Conservation (phyloP, 352 stramenopile species). For the Pythium guiyangense region DNA sequence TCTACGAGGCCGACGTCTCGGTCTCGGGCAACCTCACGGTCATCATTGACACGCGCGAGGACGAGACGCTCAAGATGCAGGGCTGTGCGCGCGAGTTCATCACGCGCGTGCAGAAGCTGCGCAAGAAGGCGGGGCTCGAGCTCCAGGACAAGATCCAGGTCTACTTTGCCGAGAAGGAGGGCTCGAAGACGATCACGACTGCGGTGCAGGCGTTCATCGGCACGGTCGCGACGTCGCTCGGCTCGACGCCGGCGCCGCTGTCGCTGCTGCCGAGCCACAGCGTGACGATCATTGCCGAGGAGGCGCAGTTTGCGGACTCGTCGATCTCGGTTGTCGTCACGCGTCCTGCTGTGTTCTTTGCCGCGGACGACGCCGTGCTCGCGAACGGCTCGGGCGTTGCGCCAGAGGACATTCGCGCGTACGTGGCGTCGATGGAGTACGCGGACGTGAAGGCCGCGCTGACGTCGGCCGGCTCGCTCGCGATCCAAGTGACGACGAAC, state of each 20-base stretch:
- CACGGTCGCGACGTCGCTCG: conserved; percentile 54
- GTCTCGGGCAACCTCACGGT: conserved; percentile 91
- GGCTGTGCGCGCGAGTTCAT: conserved; percentile 95
- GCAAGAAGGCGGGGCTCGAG: conserved; percentile 95
- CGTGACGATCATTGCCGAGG: conserved; percentile 69
- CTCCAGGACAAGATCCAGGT: conserved; percentile 96
- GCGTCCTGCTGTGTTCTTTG: conserved; percentile 74
- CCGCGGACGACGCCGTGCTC: conserved; percentile 29
- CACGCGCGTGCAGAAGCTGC: conserved; percentile 97
- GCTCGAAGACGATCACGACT: conserved; percentile 48
- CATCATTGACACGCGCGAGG: conserved; percentile 93
- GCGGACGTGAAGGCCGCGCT: conserved; percentile 65
- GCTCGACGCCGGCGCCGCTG: conserved; percentile 53
- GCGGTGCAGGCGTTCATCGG: conserved; percentile 55
- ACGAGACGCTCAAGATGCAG: conserved; percentile 93
- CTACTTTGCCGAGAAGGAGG: conserved; percentile 87
- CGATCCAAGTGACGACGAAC: conserved; percentile 34
- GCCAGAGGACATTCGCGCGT: conserved; percentile 51
- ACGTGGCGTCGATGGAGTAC: conserved; percentile 78
- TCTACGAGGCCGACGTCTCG: conserved; percentile 90
- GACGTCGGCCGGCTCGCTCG: conserved; percentile 24
- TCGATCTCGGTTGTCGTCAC: conserved; percentile 59
- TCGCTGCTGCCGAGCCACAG: conserved; percentile 52
- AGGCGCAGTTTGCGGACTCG: conserved; percentile 67
- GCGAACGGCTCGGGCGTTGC: conserved; percentile 35